Percentiles rank a stretch among this genome's conserved stretches.
phyloP scores from a whole-genome alignment of 345 rosid genomes.

The Moringa oleifera region DNA sequence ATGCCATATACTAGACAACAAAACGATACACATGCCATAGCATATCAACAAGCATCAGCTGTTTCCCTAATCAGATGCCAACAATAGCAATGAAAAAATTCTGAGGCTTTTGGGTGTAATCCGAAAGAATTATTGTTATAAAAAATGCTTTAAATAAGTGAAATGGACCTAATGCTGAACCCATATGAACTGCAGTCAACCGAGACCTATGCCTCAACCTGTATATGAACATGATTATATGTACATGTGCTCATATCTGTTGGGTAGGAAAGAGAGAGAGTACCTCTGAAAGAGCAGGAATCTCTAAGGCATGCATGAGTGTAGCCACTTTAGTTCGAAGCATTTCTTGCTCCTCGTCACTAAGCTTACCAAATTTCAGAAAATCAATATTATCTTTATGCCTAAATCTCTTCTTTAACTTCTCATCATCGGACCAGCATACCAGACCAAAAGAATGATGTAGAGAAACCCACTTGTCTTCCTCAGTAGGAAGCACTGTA shows the following conservation, averaged over 20 bases:
- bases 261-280: not conserved
- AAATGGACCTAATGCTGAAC: too few species aligned
- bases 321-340: constrained; percentile 42
- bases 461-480: constrained; percentile 79
- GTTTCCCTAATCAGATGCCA: too few species aligned
- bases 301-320: constrained; percentile 65
- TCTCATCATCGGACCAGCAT: constrained; percentile 80
- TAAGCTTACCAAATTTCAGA: constrained; percentile 55
- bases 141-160: too few species aligned
- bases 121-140: too few species aligned
- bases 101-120: too few species aligned
- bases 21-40: not conserved
- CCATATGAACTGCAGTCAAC: too few species aligned
- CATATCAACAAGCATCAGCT: not conserved
- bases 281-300: constrained; percentile 84
- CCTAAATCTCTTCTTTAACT: constrained; percentile 58
- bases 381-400: constrained; percentile 49
- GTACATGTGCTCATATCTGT: not conserved
- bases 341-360: constrained; percentile 42
- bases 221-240: not conserved
- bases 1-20: too few species aligned
- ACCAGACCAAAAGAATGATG: constrained; percentile 76
- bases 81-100: too few species aligned
- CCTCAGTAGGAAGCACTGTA: constrained; percentile 64
- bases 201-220: too few species aligned